Percentiles rank a stretch among this genome's conserved stretches.
Evolutionary conservation across 805 yeast species (phyloP).

Genomic region (Candida succiphila): DNA sequence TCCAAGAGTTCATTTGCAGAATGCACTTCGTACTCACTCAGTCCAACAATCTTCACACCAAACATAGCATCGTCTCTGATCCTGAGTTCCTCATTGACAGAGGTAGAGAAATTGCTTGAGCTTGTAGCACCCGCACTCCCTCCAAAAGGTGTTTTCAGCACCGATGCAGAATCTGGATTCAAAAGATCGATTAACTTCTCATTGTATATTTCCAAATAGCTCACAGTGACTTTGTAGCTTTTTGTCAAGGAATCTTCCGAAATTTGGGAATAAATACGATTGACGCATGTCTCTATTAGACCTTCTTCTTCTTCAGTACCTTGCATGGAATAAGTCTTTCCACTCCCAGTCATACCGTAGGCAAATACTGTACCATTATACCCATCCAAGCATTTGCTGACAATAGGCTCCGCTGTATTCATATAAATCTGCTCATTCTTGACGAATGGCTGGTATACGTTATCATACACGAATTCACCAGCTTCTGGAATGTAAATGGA

Average conservation of each 20-base stretch:
- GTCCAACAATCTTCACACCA: slow-evolving; percentile 71
- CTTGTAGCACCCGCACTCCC: background rate
- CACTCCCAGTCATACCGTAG: slow-evolving; percentile 92
- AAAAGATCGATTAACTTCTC: slow-evolving; percentile 78
- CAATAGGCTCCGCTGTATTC: slow-evolving; percentile 41
- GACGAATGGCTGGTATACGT: slow-evolving; percentile 54
- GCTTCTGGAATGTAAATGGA: slow-evolving; percentile 40
- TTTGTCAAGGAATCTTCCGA: slow-evolving; percentile 15
- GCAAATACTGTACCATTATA: slow-evolving; percentile 88
- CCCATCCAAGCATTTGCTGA: slow-evolving; percentile 53
- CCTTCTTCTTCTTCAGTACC: slow-evolving; percentile 60
- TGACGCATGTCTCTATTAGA: slow-evolving; percentile 58
- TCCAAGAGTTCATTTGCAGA: slow-evolving; percentile 50
- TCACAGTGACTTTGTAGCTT: slow-evolving; percentile 41
- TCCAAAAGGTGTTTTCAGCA: slow-evolving; percentile 6
- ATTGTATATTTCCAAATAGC: slow-evolving; percentile 81
- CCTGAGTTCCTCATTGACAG: slow-evolving; percentile 41
- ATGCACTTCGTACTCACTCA: slow-evolving; percentile 49
- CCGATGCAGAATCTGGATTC: slow-evolving; percentile 24
- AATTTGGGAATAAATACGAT: slow-evolving; percentile 45
- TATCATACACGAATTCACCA: slow-evolving; percentile 67
- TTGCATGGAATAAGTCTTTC: slow-evolving; percentile 82
- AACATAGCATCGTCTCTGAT: slow-evolving; percentile 66
- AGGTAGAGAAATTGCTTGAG: slow-evolving; percentile 3
- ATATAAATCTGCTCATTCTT: slow-evolving; percentile 55